Base-by-base conservation (phyloP, 2,329 filamentous ascomycete genomes). In the Fusarium scirpi region DNA sequence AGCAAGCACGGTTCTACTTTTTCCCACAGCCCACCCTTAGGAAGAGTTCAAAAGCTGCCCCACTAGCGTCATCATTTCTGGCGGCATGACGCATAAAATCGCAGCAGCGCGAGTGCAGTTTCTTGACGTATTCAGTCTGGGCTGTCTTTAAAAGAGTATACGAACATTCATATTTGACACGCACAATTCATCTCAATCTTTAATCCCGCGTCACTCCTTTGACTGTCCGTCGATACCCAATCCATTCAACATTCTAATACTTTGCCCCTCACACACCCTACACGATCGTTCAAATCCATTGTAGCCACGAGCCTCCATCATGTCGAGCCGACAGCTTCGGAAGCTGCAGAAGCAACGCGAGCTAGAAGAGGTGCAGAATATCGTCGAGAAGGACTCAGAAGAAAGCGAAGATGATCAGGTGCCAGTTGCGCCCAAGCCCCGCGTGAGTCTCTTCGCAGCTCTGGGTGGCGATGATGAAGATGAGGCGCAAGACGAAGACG, bases 261-360 rank as follows among this genome's bases (percentile, higher is more conserved):
- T 25, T 18, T 58, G 51, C 61, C 69, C 62, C 59, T 71, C 67
- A 57, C 46, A 55, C 58, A 66, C 62, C 48, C 44, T 61, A 34
- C 30, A 63, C 49, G 24, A 57, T 56, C 54, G 53, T 47, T 58
- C 24, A 46, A 59, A 51, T 29, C 18, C 46, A 34, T 16, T 20
- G 20, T 20, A 24, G 24, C 32, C 20, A 16, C 25, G 44, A 53
- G 15, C 30, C 38, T n/a, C 59, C 70, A 77, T 29, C 41, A 87
- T 87, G 85, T 86, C 85, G 22, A 86, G 79, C 59, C 79, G 85
- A 48, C 85, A 87, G 69, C 76, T 87, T 45, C 83, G 85, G 47
- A 87, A 85, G 77, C 78, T 87, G 38, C 84, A 85, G 61, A 82
- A 85, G 76, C 83, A 85, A 76, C 80, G 82, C 49, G 84, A 86